phyloP scores from a whole-genome alignment of 2,329 filamentous ascomycete genomes.

The Mycosphaerella sp. region DNA sequence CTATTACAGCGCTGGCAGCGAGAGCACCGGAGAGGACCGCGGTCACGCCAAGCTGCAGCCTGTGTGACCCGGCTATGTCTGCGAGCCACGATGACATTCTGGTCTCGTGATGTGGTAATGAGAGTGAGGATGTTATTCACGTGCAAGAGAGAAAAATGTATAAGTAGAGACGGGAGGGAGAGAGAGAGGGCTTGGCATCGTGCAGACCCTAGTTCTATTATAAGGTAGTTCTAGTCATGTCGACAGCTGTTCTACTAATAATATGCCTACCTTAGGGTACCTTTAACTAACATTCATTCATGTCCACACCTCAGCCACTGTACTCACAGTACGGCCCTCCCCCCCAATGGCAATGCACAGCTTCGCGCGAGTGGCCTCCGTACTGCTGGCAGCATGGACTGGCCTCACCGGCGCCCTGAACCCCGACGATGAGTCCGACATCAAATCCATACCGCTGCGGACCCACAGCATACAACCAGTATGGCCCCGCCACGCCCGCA shows the following conservation, averaged over 20 bases:
- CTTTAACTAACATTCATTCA: background rate
- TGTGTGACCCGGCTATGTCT: conserved; percentile 41
- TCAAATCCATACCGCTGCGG: conserved; percentile 34
- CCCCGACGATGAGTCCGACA: conserved; percentile 26
- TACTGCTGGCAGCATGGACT: conserved; percentile 33
- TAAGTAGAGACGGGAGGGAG: background rate
- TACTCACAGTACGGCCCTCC: background rate
- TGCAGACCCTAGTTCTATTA: background rate
- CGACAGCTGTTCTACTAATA: background rate
- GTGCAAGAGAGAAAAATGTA: too few relatives aligned
- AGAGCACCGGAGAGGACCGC: conserved; percentile 53
- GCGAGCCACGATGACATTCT: conserved; percentile 36
- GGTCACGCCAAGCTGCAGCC: conserved; percentile 61
- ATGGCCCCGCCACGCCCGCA: background rate
- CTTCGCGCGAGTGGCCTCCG: conserved; percentile 20
- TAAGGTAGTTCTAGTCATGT: background rate
- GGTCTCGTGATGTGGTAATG: background rate
- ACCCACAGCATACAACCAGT: conserved; percentile 33
- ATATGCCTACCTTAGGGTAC: background rate
- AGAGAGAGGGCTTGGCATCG: background rate
- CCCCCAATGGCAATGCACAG: conserved; percentile 19
- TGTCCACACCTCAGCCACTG: too few relatives aligned
- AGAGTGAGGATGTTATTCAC: background rate
- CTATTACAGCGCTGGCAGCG: conserved; percentile 50
- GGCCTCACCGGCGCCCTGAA: conserved; percentile 24